A percentile compares a stretch with the other conserved stretches of the same genome.
These are phyloP conservation scores for Calocybe gambosa DNA, from an alignment of 1,284 basidiomycete genomes.

Conservation along the genomic window DNA sequence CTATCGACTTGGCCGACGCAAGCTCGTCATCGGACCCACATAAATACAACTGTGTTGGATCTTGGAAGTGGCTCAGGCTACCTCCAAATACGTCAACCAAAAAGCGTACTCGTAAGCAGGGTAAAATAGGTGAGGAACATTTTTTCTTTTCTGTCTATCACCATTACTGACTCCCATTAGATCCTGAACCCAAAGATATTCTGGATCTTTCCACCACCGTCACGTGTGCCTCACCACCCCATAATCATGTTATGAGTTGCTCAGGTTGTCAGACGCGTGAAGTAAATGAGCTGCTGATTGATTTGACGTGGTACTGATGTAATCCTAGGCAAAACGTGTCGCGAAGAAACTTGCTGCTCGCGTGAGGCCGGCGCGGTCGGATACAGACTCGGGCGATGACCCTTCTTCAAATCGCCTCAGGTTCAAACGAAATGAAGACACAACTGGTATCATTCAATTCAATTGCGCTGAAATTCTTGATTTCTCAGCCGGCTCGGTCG, in stretches of 20 bases:
- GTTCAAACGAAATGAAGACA: slow-evolving; percentile 56
- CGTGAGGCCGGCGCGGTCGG: slow-evolving; percentile 69
- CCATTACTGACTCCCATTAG: slow-evolving; percentile 33
- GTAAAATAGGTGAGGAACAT: slow-evolving; percentile 61
- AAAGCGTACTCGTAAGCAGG: slow-evolving; percentile 77
- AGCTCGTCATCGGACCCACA: slow-evolving; percentile 55
- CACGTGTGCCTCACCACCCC: slow-evolving; percentile 72
- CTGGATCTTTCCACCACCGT: slow-evolving; percentile 65
- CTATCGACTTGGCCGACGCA: slow-evolving; percentile 67
- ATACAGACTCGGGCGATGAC: slow-evolving; percentile 65
- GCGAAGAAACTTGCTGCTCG: slow-evolving; percentile 81
- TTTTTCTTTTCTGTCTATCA: slow-evolving; percentile 6
- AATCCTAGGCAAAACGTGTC: slow-evolving; percentile 71
- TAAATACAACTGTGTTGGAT: slow-evolving; percentile 70
- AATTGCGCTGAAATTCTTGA: slow-evolving; percentile 92
- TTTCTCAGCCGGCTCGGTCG: slow-evolving; percentile 82
- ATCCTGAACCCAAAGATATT: slow-evolving; percentile 66
- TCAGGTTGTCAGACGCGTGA: slow-evolving; percentile 81
- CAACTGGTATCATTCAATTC: slow-evolving; percentile 88
- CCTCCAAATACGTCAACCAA: slow-evolving; percentile 79
- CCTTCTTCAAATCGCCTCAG: slow-evolving; percentile 31
- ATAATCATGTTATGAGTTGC: slow-evolving; percentile 76
- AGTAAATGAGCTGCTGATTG: slow-evolving; percentile 31
- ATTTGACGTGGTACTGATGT: slow-evolving; percentile 8
- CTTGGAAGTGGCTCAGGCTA: slow-evolving; percentile 79